These are phyloP conservation scores for Ochromonas danica DNA, from an alignment of 108 stramenopile species.

Conservation along the genomic window DNA sequence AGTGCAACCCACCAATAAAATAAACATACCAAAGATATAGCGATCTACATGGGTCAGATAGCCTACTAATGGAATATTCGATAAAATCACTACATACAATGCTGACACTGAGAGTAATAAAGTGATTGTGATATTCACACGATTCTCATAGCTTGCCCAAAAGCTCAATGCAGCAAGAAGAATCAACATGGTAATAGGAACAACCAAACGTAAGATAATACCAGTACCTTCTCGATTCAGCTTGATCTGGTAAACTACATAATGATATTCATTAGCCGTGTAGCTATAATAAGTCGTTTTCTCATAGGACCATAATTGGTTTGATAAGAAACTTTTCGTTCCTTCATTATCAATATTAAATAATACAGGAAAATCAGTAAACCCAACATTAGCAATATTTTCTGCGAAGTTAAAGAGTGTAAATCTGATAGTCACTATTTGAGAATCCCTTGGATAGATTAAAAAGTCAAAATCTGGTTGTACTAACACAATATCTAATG, in stretches of 20 bases:
- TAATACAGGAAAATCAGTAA: too few relatives aligned
- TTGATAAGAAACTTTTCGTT: too few relatives aligned
- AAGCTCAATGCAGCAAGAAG: not conserved
- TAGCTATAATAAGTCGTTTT: too few relatives aligned
- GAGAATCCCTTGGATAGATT: not conserved
- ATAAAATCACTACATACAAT: not conserved
- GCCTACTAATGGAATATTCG: slow-evolving; percentile 11
- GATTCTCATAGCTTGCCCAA: not conserved
- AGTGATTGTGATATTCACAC: slow-evolving; percentile 10
- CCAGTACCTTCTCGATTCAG: not conserved
- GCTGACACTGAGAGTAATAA: slow-evolving; percentile 20
- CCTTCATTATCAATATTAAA: too few relatives aligned
- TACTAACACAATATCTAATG: not conserved
- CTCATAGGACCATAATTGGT: too few relatives aligned
- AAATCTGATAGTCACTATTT: not conserved
- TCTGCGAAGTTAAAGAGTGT: not conserved
- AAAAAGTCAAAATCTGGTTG: slow-evolving; percentile 16
- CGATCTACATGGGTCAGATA: slow-evolving; percentile 3
- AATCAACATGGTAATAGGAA: not conserved
- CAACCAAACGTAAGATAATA: slow-evolving; percentile 9
- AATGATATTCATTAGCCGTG: too few relatives aligned
- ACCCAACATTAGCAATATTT: too few relatives aligned
- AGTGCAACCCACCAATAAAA: not conserved
- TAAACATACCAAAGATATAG: not conserved
- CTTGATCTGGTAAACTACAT: not conserved